phyloP scores from a whole-genome alignment of 371 early-diverging fungal species.

The Homolaphlyctis polyrhiza region DNA sequence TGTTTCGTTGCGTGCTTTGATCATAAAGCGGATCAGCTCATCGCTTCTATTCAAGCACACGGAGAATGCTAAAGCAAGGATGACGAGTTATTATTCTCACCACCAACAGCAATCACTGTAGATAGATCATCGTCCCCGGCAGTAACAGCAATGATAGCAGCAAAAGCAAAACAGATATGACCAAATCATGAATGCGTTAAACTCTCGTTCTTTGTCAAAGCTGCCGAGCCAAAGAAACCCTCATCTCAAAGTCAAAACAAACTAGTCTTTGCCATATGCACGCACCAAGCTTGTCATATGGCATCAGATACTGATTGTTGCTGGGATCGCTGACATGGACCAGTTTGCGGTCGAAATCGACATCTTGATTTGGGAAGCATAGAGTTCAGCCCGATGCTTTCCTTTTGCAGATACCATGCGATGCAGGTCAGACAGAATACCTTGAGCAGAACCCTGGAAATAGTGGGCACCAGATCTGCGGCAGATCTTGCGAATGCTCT shows the following conservation, averaged over 20 bases:
- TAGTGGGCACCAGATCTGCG: conserved; percentile 14
- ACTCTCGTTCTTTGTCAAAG: no score
- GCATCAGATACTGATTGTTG: conserved; percentile 38
- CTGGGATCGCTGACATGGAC: conserved; percentile 49
- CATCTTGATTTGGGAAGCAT: conserved; percentile 65
- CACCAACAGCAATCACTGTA: conserved; percentile 14
- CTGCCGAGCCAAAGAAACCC: no score
- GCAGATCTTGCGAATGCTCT: conserved; percentile 61
- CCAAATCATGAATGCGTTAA: not conserved
- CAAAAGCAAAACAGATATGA: not conserved
- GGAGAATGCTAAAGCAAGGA: no score
- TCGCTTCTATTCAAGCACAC: no score
- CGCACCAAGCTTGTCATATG: conserved; percentile 65
- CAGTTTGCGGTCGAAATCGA: conserved; percentile 68
- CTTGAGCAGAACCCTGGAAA: conserved; percentile 23
- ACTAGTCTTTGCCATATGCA: not conserved
- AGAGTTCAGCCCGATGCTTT: no score
- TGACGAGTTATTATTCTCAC: no score
- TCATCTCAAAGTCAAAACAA: not conserved
- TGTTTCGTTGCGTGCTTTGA: conserved; percentile 75
- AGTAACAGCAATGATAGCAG: not conserved
- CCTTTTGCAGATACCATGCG: no score
- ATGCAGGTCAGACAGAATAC: no score
- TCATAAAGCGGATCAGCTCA: no score
- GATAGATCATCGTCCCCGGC: not conserved